Base-by-base conservation (phyloP, 2,329 filamentous ascomycete genomes). In the Ambrosiella beaveri region DNA sequence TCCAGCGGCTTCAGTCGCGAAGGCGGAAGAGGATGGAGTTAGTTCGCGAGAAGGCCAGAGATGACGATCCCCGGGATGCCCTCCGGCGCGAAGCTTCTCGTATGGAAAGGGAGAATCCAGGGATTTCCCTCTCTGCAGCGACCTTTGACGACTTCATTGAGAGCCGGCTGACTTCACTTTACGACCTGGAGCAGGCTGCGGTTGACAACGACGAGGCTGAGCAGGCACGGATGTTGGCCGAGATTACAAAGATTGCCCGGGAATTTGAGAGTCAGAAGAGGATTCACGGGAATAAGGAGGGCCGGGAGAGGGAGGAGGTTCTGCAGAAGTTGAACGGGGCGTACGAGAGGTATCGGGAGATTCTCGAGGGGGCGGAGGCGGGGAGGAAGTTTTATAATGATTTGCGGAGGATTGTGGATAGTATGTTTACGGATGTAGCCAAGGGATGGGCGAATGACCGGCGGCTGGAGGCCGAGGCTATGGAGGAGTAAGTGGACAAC, bases 381-480 rank as follows among this genome's bases (percentile, higher is more conserved):
- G 93, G 88, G 0, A 77, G 91, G 57, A 96, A 93, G 68, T 98
- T 98, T 68, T 98, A 97, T 73, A 98, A 98, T 64, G 90, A 97
- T 66, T 76, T 98, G 3, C 87, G 86, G 52, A 87, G 85, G 69
- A 89, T 97, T 62, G 86, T 95, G 0, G 84, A 82, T 0, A 73
- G 73, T 41, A 77, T 84, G 8, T 97, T 96, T 68, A 77, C 89
- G 15, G 91, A 96, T 63, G 69, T 75, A 58, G 86, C 87, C 40
- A 83, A 82, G 63, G 79, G 77, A 1, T 97, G 94, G 75, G 85
- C 86, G 0, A 84, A 89, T 36, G 81, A 88, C 66, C 77, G 93
- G 56, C 79, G 89, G 55, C 80, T 85, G 63, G 91, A 97, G 64
- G 89, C 89, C 0, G 80, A 83, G 63, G 80, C 81, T 57, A 69